phyloP scores from a whole-genome alignment of 257 asterid genomes.

The Nicotiana attenuata region DNA sequence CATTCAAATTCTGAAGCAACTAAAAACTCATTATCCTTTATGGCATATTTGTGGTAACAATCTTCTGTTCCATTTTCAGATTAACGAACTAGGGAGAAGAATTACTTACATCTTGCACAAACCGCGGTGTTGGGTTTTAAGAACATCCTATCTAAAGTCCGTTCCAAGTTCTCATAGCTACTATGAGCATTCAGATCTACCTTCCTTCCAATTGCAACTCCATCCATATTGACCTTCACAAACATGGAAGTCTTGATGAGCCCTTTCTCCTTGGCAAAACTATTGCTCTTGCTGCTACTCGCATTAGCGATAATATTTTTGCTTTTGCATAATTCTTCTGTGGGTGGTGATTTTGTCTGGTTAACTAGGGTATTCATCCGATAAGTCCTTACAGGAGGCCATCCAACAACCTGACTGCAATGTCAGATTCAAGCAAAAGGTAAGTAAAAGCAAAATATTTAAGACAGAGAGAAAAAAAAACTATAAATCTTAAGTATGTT shows the following conservation, averaged over 20 bases:
- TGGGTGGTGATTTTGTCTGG: slow-evolving; percentile 26
- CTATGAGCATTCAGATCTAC: slow-evolving; percentile 71
- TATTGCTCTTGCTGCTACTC: slow-evolving; percentile 24
- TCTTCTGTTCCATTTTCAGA: not conserved
- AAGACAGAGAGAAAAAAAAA: not conserved
- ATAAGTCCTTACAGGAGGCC: slow-evolving; percentile 47
- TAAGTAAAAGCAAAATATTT: not conserved
- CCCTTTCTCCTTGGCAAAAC: slow-evolving; percentile 27
- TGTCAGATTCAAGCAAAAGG: slow-evolving; percentile 4
- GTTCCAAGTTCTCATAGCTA: slow-evolving; percentile 63
- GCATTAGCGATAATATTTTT: slow-evolving; percentile 12
- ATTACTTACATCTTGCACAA: slow-evolving; percentile 45
- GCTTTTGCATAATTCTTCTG: slow-evolving; percentile 32
- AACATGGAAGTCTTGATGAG: slow-evolving; percentile 41
- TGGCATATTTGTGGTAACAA: not conserved
- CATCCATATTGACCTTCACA: slow-evolving; percentile 92
- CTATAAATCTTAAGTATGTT: not conserved
- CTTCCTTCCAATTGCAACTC: slow-evolving; percentile 79
- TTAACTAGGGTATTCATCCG: slow-evolving; percentile 37
- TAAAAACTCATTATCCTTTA: not conserved
- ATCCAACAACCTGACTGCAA: slow-evolving; percentile 52
- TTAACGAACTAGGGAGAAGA: not conserved
- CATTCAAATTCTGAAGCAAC: not conserved
- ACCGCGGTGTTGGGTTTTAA: slow-evolving; percentile 26
- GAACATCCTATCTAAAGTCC: slow-evolving; percentile 66